Base-by-base conservation (phyloP, 2,329 filamentous ascomycete genomes). In the Clonostachys rhizophaga region DNA sequence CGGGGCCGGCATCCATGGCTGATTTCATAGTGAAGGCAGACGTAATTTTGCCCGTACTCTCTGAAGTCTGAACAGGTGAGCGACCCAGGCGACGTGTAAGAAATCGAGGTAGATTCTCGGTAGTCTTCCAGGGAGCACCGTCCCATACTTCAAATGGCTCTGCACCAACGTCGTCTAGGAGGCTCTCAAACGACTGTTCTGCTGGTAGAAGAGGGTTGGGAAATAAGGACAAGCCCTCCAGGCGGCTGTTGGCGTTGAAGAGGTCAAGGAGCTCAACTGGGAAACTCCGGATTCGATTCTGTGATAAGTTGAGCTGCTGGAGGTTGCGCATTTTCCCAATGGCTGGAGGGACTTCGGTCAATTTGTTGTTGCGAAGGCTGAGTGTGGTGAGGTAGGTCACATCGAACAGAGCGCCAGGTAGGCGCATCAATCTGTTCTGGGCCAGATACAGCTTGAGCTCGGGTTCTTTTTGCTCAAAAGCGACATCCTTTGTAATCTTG, bases 181-280 rank as follows among this genome's bases (percentile, higher is more conserved):
- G 30, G 8, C 36, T 40, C 6, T 45, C 34, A 5, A 48, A 40
- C 3, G 47, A 45, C 6, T 48, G 42, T 30, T 40, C 34, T 53
- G 56, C 71, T 45, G 74, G 64, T 47, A 76, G 67, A 50, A 86
- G 83, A 0, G 80, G 79, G 55, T 89, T 89, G 1, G 84, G 84
- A 47, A 81, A 75, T 4, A 84, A 54, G 24, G 68, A 69, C n/a
- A 88, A 63, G 5, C 70, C 70, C 12, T 63, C 59, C n/a, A 86
- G 67, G 17, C 69, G 72, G 42, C 68, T 62, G 1, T 64, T 58
- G 10, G 62, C 57, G 34, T 67, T 62, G 17, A 87, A 61, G 3
- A 88, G 68, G 20, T 76, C 63, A 1, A 88, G 67, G 1, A 89
- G 65, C 57, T 87, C 84, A 47, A 71, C 76, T 0, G 86, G 86